A percentile compares a stretch with the other conserved stretches of the same genome.
phyloP scores from a whole-genome alignment of 2,329 filamentous ascomycete genomes.

The Venturiaceae sp. region DNA sequence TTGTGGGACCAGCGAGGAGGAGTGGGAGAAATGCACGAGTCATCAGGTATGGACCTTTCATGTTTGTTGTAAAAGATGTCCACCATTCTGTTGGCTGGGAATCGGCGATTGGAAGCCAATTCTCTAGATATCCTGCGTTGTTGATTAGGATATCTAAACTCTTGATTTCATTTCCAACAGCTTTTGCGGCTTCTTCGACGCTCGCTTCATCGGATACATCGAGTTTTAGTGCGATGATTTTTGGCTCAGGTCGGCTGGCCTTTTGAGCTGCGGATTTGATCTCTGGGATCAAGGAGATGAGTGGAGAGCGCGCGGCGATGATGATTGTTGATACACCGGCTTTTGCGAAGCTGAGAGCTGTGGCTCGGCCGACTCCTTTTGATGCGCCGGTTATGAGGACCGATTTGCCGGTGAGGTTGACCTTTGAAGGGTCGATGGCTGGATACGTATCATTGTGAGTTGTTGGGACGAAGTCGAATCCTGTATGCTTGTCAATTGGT shows the following conservation, averaged over 20 bases:
- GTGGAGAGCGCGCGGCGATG: conserved; percentile 42
- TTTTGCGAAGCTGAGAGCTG: conserved; percentile 31
- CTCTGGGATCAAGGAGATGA: conserved; percentile 25
- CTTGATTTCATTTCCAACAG: conserved; percentile 22
- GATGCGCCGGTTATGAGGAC: conserved; percentile 36
- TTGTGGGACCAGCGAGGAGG: neutral
- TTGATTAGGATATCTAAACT: conserved; percentile 38
- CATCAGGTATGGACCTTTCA: conserved; percentile 38
- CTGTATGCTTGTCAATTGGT: neutral
- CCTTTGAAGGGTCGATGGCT: conserved; percentile 29
- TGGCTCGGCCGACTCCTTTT: conserved; percentile 35
- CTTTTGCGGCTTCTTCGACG: conserved; percentile 24
- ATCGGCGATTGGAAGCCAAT: conserved; percentile 21
- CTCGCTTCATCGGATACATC: conserved; percentile 31
- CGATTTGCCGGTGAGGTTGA: conserved; percentile 31
- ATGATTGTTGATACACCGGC: conserved; percentile 41
- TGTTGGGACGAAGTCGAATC: conserved; percentile 17
- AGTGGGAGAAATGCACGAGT: conserved; percentile 27
- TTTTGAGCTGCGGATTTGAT: conserved; percentile 28
- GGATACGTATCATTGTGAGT: conserved; percentile 23
- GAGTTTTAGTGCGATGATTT: conserved; percentile 32
- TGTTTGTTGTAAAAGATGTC: conserved; percentile 38
- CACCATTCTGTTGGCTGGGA: conserved; percentile 24
- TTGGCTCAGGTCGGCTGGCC: conserved; percentile 23
- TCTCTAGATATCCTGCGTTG: conserved; percentile 32